These are phyloP conservation scores for Exophiala viscosa DNA, from an alignment of 2,329 filamentous ascomycete genomes.

Conservation along the genomic window DNA sequence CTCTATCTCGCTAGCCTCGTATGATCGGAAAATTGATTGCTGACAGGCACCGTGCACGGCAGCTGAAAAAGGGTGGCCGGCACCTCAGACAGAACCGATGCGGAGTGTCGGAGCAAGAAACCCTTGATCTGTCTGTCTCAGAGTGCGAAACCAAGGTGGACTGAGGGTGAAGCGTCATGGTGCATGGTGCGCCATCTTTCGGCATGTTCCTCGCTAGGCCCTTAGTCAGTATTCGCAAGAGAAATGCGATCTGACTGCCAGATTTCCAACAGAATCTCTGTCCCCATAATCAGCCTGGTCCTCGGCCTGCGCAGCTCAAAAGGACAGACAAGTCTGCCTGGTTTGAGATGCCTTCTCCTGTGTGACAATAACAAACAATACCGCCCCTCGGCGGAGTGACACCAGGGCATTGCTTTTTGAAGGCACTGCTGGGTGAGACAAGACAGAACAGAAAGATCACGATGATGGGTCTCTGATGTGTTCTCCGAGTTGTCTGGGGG, in stretches of 20 bases:
- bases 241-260: constrained; percentile 1
- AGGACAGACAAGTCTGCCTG: neutral
- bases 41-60: neutral
- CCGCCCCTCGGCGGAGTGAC: neutral
- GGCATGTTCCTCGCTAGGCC: no score
- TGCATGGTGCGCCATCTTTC: neutral
- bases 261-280: neutral
- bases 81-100: neutral
- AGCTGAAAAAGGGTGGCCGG: neutral
- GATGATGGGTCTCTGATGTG: neutral
- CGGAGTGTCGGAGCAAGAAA: neutral
- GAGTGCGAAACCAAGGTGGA: neutral
- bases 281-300: no score
- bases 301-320: neutral
- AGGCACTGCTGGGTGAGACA: neutral
- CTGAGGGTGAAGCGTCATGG: neutral
- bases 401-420: neutral
- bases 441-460: neutral
- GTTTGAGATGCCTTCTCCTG: neutral
- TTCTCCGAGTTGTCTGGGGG: neutral
- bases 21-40: neutral
- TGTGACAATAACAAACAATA: neutral
- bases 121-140: neutral
- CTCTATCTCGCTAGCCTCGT: neutral
- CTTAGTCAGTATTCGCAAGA: neutral